Evolutionary conservation across 768 basidiomycete species (phyloP).

Genomic region (Dendrothele bispora): DNA sequence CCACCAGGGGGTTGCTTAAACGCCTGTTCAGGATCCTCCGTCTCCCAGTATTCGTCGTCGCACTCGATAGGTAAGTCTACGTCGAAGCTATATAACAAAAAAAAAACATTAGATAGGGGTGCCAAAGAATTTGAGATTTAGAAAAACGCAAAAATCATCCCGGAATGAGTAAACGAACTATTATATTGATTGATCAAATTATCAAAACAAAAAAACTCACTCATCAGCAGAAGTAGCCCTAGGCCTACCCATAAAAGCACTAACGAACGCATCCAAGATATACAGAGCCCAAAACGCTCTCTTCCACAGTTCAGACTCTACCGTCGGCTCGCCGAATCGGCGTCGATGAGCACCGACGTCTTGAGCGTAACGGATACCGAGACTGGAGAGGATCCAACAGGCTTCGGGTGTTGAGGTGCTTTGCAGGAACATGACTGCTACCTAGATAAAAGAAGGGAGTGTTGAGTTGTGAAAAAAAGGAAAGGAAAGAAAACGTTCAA

Average conservation of each 20-base stretch:
- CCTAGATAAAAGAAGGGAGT: constrained; percentile 27
- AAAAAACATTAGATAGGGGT: too few species aligned
- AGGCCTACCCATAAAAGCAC: constrained; percentile 52
- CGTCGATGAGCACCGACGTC: constrained; percentile 37
- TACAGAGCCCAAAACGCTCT: constrained; percentile 46
- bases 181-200: constrained; percentile 4
- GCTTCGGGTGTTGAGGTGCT: constrained; percentile 36
- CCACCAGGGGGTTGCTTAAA: constrained; percentile 49
- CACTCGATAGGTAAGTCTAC: constrained; percentile 49
- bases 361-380: constrained; percentile 48
- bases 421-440: constrained; percentile 31
- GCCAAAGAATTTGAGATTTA: too few species aligned
- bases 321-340: constrained; percentile 18
- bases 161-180: constrained; percentile 3
- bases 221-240: constrained; percentile 59
- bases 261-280: constrained; percentile 16
- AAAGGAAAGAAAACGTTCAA: constrained; percentile 11
- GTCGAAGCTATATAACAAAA: constrained; percentile 47
- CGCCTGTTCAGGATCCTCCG: constrained; percentile 30
- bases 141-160: too few species aligned
- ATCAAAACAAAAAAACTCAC: constrained; percentile 37
- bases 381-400: constrained; percentile 45
- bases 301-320: constrained; percentile 64
- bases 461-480: not conserved
- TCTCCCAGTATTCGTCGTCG: constrained; percentile 52